Evolutionary conservation across 331 rosid species (phyloP).

Genomic region (Pyracantha coccinea): DNA sequence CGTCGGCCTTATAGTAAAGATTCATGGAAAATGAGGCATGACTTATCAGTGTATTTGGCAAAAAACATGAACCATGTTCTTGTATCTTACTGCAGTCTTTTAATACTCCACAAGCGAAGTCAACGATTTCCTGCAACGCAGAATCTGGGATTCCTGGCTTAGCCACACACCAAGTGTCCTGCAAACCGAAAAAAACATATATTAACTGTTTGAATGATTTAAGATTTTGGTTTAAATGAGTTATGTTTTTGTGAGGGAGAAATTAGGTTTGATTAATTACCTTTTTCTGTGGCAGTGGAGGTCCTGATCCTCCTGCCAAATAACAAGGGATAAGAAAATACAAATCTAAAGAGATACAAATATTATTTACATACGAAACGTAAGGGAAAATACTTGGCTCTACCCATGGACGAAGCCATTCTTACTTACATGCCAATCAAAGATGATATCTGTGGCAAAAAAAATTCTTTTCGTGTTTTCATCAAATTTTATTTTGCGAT

Average conservation of each 20-base stretch:
- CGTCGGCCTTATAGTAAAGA: slow-evolving; percentile 10
- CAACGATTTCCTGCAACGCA: slow-evolving; percentile 1
- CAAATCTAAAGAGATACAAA: neutral
- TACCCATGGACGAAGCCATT: too few relatives aligned
- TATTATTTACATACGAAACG: neutral
- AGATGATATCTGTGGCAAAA: too few relatives aligned
- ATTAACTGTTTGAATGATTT: neutral
- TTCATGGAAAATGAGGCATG: slow-evolving; percentile 20
- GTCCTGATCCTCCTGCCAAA: neutral
- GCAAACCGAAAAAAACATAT: neutral
- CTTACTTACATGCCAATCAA: neutral
- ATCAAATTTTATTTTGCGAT: too few relatives aligned
- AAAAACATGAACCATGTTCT: slow-evolving; percentile 3
- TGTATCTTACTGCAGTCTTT: neutral
- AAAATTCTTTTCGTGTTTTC: too few relatives aligned
- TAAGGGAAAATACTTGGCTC: neutral
- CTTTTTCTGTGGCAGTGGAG: neutral
- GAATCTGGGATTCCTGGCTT: neutral
- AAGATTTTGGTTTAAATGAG: neutral
- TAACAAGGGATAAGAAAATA: neutral
- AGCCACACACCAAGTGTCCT: slow-evolving; percentile 24
- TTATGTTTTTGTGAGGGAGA: neutral
- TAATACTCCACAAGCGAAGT: slow-evolving; percentile 3
- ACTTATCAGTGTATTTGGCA: slow-evolving; percentile 1
- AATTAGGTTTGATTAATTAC: neutral